Percentiles rank a stretch among this genome's conserved stretches.
These are phyloP conservation scores for Rhizopogon parksii DNA, from an alignment of 1,284 basidiomycete species.

Conservation along the genomic window DNA sequence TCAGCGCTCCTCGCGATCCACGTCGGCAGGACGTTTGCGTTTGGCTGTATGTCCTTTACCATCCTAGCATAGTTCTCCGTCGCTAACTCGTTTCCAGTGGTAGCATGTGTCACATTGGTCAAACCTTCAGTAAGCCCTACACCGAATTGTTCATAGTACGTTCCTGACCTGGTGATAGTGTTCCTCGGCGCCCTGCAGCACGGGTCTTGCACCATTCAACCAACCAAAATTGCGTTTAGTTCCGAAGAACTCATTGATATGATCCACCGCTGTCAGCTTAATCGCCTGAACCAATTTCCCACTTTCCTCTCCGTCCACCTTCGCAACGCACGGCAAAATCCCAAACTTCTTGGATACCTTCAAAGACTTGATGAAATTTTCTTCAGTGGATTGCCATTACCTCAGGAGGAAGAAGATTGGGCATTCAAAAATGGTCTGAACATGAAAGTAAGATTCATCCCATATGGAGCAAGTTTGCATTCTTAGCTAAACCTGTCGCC, in stretches of 20 bases:
- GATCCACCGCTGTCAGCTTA: slow-evolving; percentile 59
- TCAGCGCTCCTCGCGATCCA: slow-evolving; percentile 41
- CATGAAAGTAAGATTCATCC: slow-evolving; percentile 39
- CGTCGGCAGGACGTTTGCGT: slow-evolving; percentile 55
- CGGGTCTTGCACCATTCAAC: slow-evolving; percentile 64
- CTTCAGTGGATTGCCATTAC: slow-evolving; percentile 54
- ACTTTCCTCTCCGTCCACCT: slow-evolving; percentile 59
- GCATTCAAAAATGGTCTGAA: slow-evolving; percentile 51
- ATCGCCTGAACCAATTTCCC: slow-evolving; percentile 64
- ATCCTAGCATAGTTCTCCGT: slow-evolving; percentile 14
- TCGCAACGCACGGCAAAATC: slow-evolving; percentile 50
- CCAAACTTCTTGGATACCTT: slow-evolving; percentile 53
- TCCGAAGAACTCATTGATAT: slow-evolving; percentile 66
- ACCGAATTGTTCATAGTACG: slow-evolving; percentile 16
- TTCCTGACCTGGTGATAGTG: slow-evolving; percentile 36
- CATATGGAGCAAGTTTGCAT: slow-evolving; percentile 11
- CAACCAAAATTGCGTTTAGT: slow-evolving; percentile 54
- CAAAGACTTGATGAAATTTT: slow-evolving; percentile 51
- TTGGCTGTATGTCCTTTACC: slow-evolving; percentile 49
- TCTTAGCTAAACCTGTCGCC: slow-evolving; percentile 9
- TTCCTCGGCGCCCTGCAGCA: slow-evolving; percentile 62
- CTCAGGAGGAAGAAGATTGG: slow-evolving; percentile 60
- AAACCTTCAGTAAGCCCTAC: slow-evolving; percentile 52
- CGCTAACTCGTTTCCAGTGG: slow-evolving; percentile 42
- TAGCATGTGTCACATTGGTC: slow-evolving; percentile 65